Percentiles rank a stretch among this genome's conserved stretches.
Evolutionary conservation across 495 filamentous ascomycete genomes (phyloP).

Genomic region (Pseudotulostoma volvatum): DNA sequence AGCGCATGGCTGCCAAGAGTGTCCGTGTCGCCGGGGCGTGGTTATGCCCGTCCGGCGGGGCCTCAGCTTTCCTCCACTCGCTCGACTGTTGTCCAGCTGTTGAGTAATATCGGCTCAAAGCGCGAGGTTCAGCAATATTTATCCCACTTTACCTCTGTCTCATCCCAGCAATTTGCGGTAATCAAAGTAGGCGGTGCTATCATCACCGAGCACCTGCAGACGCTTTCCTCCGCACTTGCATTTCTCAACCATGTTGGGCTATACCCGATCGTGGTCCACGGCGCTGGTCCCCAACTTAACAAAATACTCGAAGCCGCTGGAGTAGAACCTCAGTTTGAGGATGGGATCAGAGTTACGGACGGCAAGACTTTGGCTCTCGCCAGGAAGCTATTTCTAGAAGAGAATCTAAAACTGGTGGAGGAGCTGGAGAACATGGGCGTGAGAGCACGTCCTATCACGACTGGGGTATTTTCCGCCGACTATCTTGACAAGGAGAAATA

Average conservation of each 20-base stretch:
- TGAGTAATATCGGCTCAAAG: conserved; percentile 94
- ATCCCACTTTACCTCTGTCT: conserved; percentile 92
- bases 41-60: conserved; percentile 32
- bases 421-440: conserved; percentile 84
- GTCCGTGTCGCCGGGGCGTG: conserved; percentile 20
- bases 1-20: conserved; percentile 3
- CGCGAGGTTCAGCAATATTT: conserved; percentile 96
- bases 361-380: conserved; percentile 87
- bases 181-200: conserved; percentile 98
- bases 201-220: conserved; percentile 85
- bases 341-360: conserved; percentile 91
- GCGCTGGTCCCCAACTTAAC: conserved; percentile 92
- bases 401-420: conserved; percentile 91
- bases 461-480: conserved; percentile 86
- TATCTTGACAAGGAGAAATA: conserved; percentile 93
- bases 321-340: conserved; percentile 90
- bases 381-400: conserved; percentile 79
- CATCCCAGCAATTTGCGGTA: conserved; percentile 94
- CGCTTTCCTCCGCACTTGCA: conserved; percentile 70
- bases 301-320: conserved; percentile 80
- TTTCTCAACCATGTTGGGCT: conserved; percentile 94
- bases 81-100: conserved; percentile 78
- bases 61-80: conserved; percentile 46
- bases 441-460: conserved; percentile 77
- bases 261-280: conserved; percentile 92